Percentiles rank a stretch among this genome's conserved stretches.
These are phyloP conservation scores for Fusarium metavorans DNA, from an alignment of 2,329 filamentous ascomycete genomes.

Conservation along the genomic window DNA sequence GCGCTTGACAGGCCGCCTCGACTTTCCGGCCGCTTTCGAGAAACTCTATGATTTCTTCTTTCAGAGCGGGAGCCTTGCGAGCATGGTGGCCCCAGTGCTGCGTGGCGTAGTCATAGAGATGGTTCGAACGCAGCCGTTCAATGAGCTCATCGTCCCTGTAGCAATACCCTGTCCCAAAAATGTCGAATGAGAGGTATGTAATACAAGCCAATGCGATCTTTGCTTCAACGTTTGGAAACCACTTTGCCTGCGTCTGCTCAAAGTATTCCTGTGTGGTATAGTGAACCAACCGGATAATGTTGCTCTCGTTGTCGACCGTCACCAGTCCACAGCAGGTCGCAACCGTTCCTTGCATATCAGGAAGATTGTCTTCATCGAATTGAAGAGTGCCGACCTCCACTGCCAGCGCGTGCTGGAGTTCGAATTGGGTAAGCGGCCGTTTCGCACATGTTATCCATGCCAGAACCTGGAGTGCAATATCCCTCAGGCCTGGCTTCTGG, in stretches of 20 bases:
- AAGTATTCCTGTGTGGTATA: constrained; percentile 59
- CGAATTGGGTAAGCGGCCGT: constrained; percentile 47
- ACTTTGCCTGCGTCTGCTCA: neutral
- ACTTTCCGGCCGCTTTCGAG: neutral
- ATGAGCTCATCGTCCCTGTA: neutral
- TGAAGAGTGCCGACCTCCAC: constrained; percentile 42
- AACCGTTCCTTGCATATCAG: constrained; percentile 48
- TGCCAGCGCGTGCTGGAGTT: constrained; percentile 58
- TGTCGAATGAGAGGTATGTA: neutral
- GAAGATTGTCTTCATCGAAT: constrained; percentile 52
- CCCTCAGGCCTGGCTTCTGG: constrained; percentile 46
- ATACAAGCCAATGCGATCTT: neutral
- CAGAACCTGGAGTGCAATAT: constrained; percentile 53
- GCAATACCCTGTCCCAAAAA: constrained; percentile 15
- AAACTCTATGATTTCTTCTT: neutral
- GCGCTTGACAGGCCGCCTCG: neutral
- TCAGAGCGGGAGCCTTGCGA: neutral
- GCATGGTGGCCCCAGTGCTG: constrained; percentile 25
- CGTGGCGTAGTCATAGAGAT: constrained; percentile 20
- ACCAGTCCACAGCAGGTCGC: constrained; percentile 57
- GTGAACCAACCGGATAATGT: constrained; percentile 57
- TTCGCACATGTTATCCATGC: constrained; percentile 56
- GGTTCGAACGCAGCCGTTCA: neutral
- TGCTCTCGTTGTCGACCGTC: constrained; percentile 51
- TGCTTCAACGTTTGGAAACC: neutral